Conservation (phyloP, 2,329 filamentous ascomycete species). For the Eutypella sp. region DNA sequence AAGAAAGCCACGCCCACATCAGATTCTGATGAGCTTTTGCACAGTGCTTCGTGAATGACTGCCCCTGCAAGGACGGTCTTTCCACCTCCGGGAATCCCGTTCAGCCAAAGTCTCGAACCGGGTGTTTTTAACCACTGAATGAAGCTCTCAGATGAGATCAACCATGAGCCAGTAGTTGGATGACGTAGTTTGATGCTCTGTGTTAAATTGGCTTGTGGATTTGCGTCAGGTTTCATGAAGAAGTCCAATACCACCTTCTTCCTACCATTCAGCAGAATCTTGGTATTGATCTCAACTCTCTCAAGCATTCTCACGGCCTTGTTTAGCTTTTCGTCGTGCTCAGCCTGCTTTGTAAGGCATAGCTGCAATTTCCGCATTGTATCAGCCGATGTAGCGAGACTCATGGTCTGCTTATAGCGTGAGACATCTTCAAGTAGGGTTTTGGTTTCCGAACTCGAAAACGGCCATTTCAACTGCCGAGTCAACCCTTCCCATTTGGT, state of each 20-base stretch:
- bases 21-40: background rate
- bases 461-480: conserved; percentile 17
- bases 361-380: conserved; percentile 10
- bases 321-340: background rate
- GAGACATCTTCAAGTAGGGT: conserved; percentile 15
- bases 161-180: conserved; percentile 18
- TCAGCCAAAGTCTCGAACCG: conserved; percentile 19
- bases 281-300: conserved; percentile 12
- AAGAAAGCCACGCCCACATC: conserved; percentile 18
- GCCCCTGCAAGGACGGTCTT: conserved; percentile 23
- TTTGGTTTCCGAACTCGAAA: conserved; percentile 13
- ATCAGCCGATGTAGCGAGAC: conserved; percentile 16
- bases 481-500: conserved; percentile 4
- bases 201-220: conserved; percentile 18
- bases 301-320: conserved; percentile 2
- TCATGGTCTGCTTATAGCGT: conserved; percentile 15
- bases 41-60: conserved; percentile 16
- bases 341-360: conserved; percentile 4
- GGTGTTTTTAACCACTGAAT: conserved; percentile 14
- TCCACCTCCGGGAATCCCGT: conserved; percentile 23
- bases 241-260: conserved; percentile 10
- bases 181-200: conserved; percentile 17
- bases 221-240: conserved; percentile 17
- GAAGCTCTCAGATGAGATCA: conserved; percentile 9
- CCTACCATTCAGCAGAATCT: conserved; percentile 10